Evolutionary conservation across 2,329 filamentous ascomycete species (phyloP), one percentile per base, ranked within the genome.

Genomic region (Epichloe gansuensis): DNA sequence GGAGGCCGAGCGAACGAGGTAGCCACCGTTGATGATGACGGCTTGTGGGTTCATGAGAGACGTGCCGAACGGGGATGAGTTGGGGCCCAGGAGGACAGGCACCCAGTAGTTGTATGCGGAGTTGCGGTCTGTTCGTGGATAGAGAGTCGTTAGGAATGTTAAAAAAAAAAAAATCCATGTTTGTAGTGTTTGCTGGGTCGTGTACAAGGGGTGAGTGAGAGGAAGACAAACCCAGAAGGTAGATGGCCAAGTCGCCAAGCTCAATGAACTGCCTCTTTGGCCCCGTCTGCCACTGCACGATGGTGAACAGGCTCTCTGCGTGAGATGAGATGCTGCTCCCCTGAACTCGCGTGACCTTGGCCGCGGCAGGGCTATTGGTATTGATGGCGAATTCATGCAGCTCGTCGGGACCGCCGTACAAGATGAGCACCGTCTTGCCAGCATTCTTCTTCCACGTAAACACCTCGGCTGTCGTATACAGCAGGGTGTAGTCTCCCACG

Each of bases 391-490:
- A 67, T 58, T 87, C 84, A 55, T 87, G 81, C 1, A 70, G 68
- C 58, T 87, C 84, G 13, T 72, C 72, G 0, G 74, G 69, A 0
- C 78, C 81, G 3, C 80, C 80, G 56, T 87, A 87, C 3, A 87
- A 66, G 2, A 87, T 65, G 2, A 86, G 64, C 1, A 81, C 75
- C 13, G 78, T 82, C 62, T 74, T 77, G 40, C 75, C 68, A 0
- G 70, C 71, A 54, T 83, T 81, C 49, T 76, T 73, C 63, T 87
- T 83, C 78, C 82, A 85, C 0, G 82, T 85, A 55, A 82, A 80
- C 25, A 87, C 76, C 59, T 88, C 84, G 0, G 81, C 81, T 2
- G 84, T 83, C 0, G 80, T 85, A 64, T 87, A 88, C 1, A 85
- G 63, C 15, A 88, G 60, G 1, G 70, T 76, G 5, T 70, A 66